A percentile compares a stretch with the other conserved stretches of the same genome.
Conservation (phyloP, 805 yeast species). For the Candida corydali region DNA sequence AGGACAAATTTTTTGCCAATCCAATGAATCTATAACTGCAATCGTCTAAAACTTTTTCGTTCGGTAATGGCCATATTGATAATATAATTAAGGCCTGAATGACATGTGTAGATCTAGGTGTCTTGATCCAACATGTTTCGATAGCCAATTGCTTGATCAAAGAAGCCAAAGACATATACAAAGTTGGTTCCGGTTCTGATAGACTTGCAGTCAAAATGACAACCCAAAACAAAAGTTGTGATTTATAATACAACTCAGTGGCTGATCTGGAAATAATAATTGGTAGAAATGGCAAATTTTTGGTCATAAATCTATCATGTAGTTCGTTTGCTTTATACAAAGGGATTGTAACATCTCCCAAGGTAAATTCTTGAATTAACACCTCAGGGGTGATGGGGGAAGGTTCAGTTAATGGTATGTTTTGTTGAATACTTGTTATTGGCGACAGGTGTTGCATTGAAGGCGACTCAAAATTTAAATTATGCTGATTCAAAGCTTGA, state of each 20-base stretch:
- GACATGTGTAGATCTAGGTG: constrained; percentile 91
- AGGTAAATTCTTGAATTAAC: constrained; percentile 47
- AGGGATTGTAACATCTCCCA: constrained; percentile 73
- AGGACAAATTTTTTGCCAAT: constrained; percentile 75
- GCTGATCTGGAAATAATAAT: constrained; percentile 69
- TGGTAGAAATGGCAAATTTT: constrained; percentile 75
- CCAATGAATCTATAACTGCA: constrained; percentile 87
- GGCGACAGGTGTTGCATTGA: constrained; percentile 8
- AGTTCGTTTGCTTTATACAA: constrained; percentile 65
- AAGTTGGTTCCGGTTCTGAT: constrained; percentile 81
- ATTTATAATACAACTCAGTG: constrained; percentile 73
- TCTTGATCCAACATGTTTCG: constrained; percentile 88
- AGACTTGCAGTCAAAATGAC: constrained; percentile 82
- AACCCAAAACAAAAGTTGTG: constrained; percentile 86
- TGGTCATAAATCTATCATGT: constrained; percentile 62
- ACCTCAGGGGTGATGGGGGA: not conserved
- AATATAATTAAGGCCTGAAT: constrained; percentile 85
- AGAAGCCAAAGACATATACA: constrained; percentile 71
- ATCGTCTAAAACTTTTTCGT: constrained; percentile 87
- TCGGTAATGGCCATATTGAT: constrained; percentile 89
- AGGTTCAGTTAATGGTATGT: not conserved
- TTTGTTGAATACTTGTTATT: constrained; percentile 3
- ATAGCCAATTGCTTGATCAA: constrained; percentile 82
- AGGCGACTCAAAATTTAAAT: constrained; percentile 25
- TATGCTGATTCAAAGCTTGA: constrained; percentile 52